These are phyloP conservation scores for Cryptococcus jaspeensis DNA, from an alignment of 1,284 basidiomycete species.

Conservation along the genomic window DNA sequence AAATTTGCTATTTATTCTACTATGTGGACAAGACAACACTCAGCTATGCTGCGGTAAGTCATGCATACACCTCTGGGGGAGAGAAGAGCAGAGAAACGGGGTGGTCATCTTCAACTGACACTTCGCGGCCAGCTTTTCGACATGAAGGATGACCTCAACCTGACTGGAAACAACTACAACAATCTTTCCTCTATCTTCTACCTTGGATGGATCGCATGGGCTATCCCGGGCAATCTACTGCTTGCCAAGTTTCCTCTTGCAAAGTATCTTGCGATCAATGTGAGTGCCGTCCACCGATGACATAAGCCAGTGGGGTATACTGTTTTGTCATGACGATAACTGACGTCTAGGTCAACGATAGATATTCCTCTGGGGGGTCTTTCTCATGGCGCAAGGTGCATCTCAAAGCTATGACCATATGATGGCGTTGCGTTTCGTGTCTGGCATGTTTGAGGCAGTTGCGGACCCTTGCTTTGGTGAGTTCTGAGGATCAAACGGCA, in stretches of 20 bases:
- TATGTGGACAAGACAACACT: constrained; percentile 45
- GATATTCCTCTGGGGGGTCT: constrained; percentile 54
- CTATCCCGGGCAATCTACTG: constrained; percentile 52
- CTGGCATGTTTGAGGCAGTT: constrained; percentile 51
- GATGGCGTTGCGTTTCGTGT: constrained; percentile 50
- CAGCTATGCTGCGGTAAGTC: constrained; percentile 33
- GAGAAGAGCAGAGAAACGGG: not conserved
- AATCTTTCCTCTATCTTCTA: constrained; percentile 34
- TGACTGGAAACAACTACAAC: constrained; percentile 35
- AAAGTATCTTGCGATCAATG: constrained; percentile 52
- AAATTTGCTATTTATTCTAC: constrained; percentile 55
- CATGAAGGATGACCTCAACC: constrained; percentile 41
- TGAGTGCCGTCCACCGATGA: constrained; percentile 4
- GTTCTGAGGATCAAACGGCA: not conserved
- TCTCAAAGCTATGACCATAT: constrained; percentile 49
- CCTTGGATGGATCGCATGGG: constrained; percentile 53
- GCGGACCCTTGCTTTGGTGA: constrained; percentile 42
- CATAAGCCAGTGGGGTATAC: no score
- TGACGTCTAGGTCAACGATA: constrained; percentile 4
- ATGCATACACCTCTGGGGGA: not conserved
- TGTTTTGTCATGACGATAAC: not conserved
- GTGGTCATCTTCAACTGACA: not conserved
- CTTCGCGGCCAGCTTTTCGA: constrained; percentile 35
- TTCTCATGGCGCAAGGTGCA: constrained; percentile 54
- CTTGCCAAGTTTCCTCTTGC: constrained; percentile 53